Evolutionary conservation across 2,329 filamentous ascomycete species (phyloP).

Genomic region (Tolypocladium tundrense): DNA sequence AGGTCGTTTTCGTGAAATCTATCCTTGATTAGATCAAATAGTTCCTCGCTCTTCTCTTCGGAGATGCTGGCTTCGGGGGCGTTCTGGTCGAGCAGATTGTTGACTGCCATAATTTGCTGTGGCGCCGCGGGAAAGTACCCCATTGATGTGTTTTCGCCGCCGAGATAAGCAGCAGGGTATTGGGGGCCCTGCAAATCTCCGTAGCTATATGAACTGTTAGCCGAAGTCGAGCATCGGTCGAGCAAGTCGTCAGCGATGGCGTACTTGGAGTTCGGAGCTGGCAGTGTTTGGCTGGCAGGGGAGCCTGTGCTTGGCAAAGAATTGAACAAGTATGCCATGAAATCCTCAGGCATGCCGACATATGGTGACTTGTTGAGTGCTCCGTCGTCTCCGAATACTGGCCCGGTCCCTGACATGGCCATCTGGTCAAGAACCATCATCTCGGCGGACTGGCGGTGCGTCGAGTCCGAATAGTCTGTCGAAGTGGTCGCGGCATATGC

Average conservation of each 20-base stretch:
- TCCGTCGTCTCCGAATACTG: slow-evolving; percentile 77
- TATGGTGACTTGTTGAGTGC: slow-evolving; percentile 77
- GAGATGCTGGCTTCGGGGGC: slow-evolving; percentile 73
- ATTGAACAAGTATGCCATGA: slow-evolving; percentile 77
- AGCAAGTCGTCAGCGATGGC: slow-evolving; percentile 12
- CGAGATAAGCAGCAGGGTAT: slow-evolving; percentile 34
- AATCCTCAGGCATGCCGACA: slow-evolving; percentile 73
- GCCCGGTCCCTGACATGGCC: slow-evolving; percentile 58
- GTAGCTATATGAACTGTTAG: slow-evolving; percentile 33
- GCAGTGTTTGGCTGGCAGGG: slow-evolving; percentile 34
- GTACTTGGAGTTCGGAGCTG: slow-evolving; percentile 34
- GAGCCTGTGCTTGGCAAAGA: slow-evolving; percentile 15
- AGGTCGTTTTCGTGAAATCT: slow-evolving; percentile 76
- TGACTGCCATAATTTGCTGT: slow-evolving; percentile 83
- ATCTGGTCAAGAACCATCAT: slow-evolving; percentile 54
- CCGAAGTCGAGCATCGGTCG: neutral
- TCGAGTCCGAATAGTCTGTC: slow-evolving; percentile 35
- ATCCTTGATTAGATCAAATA: slow-evolving; percentile 71
- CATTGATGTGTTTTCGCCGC: slow-evolving; percentile 34
- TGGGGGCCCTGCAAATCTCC: slow-evolving; percentile 35
- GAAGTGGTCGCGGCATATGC: slow-evolving; percentile 25
- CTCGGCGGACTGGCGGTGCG: slow-evolving; percentile 36
- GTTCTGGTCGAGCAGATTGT: slow-evolving; percentile 70
- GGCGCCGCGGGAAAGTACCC: slow-evolving; percentile 50
- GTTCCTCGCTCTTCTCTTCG: slow-evolving; percentile 74